Percentiles rank a stretch among this genome's conserved stretches.
Conservation (phyloP, 2,329 filamentous ascomycete species). For the Fusarium sarcochroum region DNA sequence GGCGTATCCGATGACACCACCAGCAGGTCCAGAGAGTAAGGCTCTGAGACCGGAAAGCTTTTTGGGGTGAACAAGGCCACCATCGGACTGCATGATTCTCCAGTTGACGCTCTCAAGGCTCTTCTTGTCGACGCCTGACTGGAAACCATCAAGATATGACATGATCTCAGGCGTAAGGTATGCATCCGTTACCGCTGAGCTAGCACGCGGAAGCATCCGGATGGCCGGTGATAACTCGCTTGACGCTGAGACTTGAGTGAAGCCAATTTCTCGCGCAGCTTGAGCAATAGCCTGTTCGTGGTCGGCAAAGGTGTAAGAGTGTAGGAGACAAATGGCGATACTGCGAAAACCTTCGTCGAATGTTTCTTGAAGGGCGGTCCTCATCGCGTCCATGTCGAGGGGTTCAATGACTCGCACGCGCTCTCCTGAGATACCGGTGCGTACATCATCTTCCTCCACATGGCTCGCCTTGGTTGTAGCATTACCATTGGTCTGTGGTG, state of each 20-base stretch:
- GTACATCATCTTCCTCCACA: conserved; percentile 68
- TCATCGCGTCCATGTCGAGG: conserved; percentile 68
- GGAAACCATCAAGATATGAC: conserved; percentile 76
- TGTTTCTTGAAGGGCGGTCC: conserved; percentile 71
- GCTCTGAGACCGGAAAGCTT: conserved; percentile 87
- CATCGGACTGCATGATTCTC: conserved; percentile 95
- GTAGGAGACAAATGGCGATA: conserved; percentile 90
- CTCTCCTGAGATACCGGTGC: conserved; percentile 77
- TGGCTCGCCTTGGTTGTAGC: conserved; percentile 63
- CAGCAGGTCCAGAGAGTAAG: conserved; percentile 90
- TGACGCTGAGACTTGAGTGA: conserved; percentile 76
- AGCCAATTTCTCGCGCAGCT: conserved; percentile 82
- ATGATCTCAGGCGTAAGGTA: conserved; percentile 59
- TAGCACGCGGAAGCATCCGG: conserved; percentile 58
- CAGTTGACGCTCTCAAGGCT: conserved; percentile 81
- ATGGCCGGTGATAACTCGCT: conserved; percentile 59
- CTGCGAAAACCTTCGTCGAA: conserved; percentile 79
- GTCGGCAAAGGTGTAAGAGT: conserved; percentile 89
- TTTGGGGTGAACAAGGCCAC: conserved; percentile 80
- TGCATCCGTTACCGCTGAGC: conserved; percentile 59
- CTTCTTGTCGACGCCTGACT: conserved; percentile 78
- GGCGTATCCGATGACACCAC: conserved; percentile 92
- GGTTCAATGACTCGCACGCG: conserved; percentile 76
- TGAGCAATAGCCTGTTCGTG: conserved; percentile 85
- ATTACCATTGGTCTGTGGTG: conserved; percentile 68